A percentile compares a stretch with the other conserved stretches of the same genome.
Conservation (phyloP, 768 basidiomycete genomes). For the Lactarius akahatsu region DNA sequence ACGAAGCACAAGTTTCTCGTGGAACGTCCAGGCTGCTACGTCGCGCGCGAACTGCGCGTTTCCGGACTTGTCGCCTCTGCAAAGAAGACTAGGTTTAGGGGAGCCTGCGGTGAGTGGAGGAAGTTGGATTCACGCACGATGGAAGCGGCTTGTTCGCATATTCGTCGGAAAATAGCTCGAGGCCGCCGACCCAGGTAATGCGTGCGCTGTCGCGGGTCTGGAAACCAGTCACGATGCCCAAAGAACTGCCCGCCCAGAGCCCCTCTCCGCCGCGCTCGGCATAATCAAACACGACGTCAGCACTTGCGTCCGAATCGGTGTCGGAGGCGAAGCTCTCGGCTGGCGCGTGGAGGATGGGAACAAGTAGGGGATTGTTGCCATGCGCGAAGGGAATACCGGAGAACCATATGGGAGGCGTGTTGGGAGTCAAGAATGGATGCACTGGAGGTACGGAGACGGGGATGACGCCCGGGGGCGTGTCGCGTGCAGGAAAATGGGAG, state of each 20-base stretch:
- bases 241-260: slow-evolving; percentile 75
- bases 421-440: slow-evolving; percentile 47
- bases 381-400: slow-evolving; percentile 67
- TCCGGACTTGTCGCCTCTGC: slow-evolving; percentile 61
- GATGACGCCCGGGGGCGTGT: slow-evolving; percentile 61
- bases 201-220: slow-evolving; percentile 79
- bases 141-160: slow-evolving; percentile 62
- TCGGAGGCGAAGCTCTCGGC: slow-evolving; percentile 75
- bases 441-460: slow-evolving; percentile 55
- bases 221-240: slow-evolving; percentile 84
- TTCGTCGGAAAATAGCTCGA: slow-evolving; percentile 76
- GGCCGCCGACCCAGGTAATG: slow-evolving; percentile 77
- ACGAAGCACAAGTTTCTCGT: slow-evolving; percentile 76
- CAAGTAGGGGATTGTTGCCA: slow-evolving; percentile 70
- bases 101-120: not conserved
- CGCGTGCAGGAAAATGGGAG: slow-evolving; percentile 80
- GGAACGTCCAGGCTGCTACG: slow-evolving; percentile 87
- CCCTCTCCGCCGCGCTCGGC: slow-evolving; percentile 75
- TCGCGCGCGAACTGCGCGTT: slow-evolving; percentile 76
- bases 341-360: slow-evolving; percentile 81
- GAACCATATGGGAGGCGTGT: slow-evolving; percentile 67
- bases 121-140: slow-evolving; percentile 44
- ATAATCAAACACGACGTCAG: slow-evolving; percentile 66
- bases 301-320: slow-evolving; percentile 51
- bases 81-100: slow-evolving; percentile 13